Percentiles rank a stretch among this genome's conserved stretches.
These are phyloP conservation scores for Fusarium nygamai DNA, from an alignment of 2,329 filamentous ascomycete species.

Conservation along the genomic window DNA sequence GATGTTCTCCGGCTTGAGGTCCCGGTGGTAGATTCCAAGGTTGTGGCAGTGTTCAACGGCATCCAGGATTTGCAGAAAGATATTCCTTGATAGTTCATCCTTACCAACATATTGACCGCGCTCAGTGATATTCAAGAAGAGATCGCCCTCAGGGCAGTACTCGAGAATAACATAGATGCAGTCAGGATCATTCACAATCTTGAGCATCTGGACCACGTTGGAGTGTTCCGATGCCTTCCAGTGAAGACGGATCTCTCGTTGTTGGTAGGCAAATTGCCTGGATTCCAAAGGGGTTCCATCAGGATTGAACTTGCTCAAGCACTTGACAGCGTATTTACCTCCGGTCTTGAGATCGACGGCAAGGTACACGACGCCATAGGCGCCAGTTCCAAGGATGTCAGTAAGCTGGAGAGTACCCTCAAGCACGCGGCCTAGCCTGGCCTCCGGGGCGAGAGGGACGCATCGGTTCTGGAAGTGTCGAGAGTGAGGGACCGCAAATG, in stretches of 20 bases:
- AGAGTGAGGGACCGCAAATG: conserved; percentile 43
- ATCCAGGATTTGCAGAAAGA: conserved; percentile 95
- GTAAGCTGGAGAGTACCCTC: conserved; percentile 85
- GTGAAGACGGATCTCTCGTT: conserved; percentile 91
- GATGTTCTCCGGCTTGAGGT: conserved; percentile 98
- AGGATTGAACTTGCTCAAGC: conserved; percentile 87
- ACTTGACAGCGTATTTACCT: conserved; percentile 93
- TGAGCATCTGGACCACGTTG: conserved; percentile 92
- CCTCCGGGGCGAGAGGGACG: conserved; percentile 76
- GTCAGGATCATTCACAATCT: conserved; percentile 90
- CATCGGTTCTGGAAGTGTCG: conserved; percentile 58
- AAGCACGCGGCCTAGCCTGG: conserved; percentile 84
- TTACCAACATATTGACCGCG: conserved; percentile 92
- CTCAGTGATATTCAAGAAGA: conserved; percentile 98
- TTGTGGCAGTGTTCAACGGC: conserved; percentile 96
- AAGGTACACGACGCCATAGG: conserved; percentile 95
- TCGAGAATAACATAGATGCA: conserved; percentile 97
- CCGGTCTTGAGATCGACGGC: conserved; percentile 85
- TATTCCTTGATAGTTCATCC: conserved; percentile 84
- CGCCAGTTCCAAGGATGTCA: conserved; percentile 88
- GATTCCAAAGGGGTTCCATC: conserved; percentile 78
- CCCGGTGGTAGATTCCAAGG: conserved; percentile 93
- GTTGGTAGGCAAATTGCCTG: conserved; percentile 89
- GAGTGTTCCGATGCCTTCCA: conserved; percentile 87
- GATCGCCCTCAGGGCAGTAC: conserved; percentile 94